These are phyloP conservation scores for Suhomyces prunicola DNA, from an alignment of 805 yeast genomes.

Conservation along the genomic window DNA sequence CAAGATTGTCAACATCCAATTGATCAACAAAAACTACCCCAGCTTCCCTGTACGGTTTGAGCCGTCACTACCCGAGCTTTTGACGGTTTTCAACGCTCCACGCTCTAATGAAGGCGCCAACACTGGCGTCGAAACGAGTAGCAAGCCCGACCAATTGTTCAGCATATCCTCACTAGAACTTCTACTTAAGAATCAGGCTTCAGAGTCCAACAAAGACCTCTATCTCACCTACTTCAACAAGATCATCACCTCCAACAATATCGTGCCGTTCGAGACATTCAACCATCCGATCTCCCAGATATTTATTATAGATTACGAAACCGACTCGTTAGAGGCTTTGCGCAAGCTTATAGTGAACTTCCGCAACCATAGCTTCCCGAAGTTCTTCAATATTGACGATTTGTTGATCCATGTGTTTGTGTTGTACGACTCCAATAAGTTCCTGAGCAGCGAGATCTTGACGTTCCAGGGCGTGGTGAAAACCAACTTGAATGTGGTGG, in stretches of 20 bases:
- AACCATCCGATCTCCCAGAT: conserved; percentile 82
- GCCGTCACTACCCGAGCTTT: conserved; percentile 36
- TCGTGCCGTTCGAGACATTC: conserved; percentile 79
- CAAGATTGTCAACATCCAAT: conserved; percentile 50
- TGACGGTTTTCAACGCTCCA: conserved; percentile 17
- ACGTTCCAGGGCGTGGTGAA: conserved; percentile 27
- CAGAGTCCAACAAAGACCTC: conserved; percentile 22
- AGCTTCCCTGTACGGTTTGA: conserved; percentile 59
- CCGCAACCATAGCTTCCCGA: conserved; percentile 53
- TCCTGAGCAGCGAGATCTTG: conserved; percentile 26
- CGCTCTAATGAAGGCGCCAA: background rate
- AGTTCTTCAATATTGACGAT: conserved; percentile 65
- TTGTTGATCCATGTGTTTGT: conserved; percentile 44
- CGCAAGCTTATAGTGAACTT: conserved; percentile 51
- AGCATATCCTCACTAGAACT: conserved; percentile 37
- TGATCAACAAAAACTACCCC: conserved; percentile 46
- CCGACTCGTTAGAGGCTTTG: conserved; percentile 54
- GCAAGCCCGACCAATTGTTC: conserved; percentile 27
- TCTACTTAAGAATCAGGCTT: conserved; percentile 19
- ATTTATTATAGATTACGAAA: conserved; percentile 54
- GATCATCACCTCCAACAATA: conserved; percentile 53
- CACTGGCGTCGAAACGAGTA: conserved; percentile 9
- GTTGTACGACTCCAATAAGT: conserved; percentile 23
- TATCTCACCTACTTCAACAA: conserved; percentile 59
- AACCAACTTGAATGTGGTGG: conserved; percentile 22